Evolutionary conservation across 352 stramenopile species (phyloP).

Genomic region (Pythium periplocum): DNA sequence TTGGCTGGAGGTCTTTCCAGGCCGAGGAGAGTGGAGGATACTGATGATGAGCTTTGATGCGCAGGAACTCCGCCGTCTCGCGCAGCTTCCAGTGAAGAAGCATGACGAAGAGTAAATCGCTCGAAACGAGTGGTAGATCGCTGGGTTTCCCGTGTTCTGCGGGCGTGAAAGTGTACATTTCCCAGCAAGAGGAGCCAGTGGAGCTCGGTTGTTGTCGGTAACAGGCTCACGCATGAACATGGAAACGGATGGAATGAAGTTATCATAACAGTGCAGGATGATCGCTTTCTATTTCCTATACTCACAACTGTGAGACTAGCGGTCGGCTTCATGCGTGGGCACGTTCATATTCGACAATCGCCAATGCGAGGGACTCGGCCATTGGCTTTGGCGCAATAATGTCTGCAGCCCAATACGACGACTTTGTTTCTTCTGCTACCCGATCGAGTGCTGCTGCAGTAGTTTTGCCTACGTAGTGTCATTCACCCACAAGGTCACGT

Average conservation of each 20-base stretch:
- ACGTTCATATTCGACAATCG: constrained; percentile 43
- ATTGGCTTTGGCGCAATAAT: constrained; percentile 53
- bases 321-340: neutral
- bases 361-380: constrained; percentile 40
- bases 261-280: too few species aligned
- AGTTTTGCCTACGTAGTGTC: constrained; percentile 46
- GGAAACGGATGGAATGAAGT: too few species aligned
- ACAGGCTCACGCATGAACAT: too few species aligned
- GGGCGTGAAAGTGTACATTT: too few species aligned
- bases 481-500: neutral
- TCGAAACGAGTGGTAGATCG: too few species aligned
- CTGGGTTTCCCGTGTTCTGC: too few species aligned
- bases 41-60: neutral
- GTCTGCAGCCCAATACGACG: constrained; percentile 41
- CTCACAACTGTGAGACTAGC: too few species aligned
- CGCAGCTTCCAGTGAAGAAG: constrained; percentile 38
- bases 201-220: too few species aligned
- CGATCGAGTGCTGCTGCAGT: constrained; percentile 48
- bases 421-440: constrained; percentile 29
- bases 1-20: constrained; percentile 1
- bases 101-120: constrained; percentile 42
- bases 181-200: too few species aligned
- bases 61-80: constrained; percentile 62
- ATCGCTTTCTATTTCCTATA: too few species aligned
- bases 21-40: neutral